Base-by-base conservation (phyloP, 176 grass and related monocot species). In the Tillandsia leiboldiana region DNA sequence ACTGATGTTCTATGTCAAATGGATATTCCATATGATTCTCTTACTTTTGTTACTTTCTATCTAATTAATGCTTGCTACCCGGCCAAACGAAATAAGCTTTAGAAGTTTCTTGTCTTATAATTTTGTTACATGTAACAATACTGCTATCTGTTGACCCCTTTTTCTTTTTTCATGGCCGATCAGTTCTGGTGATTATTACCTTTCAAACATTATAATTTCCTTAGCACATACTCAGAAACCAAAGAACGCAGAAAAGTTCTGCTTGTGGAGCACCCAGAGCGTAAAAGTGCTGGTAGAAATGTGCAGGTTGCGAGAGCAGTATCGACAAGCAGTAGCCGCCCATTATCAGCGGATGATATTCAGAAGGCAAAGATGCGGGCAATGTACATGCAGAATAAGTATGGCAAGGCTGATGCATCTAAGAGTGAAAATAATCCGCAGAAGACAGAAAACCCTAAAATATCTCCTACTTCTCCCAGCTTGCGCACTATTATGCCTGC, bases 311-410 rank as follows among this genome's bases (percentile, higher is more conserved):
- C 79, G n/a, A 83, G 84, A 79, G 79, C 72, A 51, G 69, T 26
- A 65, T 67, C 75, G 48, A 69, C 75, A 67, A 93, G 83, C 73
- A 89, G 82, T 72, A 87, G 86, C 56, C 83, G 89, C 49, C 94
- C 94, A 3, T 75, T 99, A 63, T 99, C 89, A 79, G 86, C 94
- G 58, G 94, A 99, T 81, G 94, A 99, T 83, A 99, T 99, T 54
- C 94, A 99, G 63, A 99, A 99, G 51, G 94, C 94, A 75, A 99
- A 99, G 78, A 81, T 88, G 84, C 89, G 94, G 57, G 94, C 94
- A n/a, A 90, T 91, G 77, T 99, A 87, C 67, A 90, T 93, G 89
- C 81, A 87, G 74, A 77, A 93, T 75, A 99, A 99, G 69, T 83
- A 90, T 83, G 89, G 89, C 67, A 96, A 96, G 77, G 51, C 80